phyloP scores from a whole-genome alignment of 2,329 filamentous ascomycete genomes.

The Fusarium musae region DNA sequence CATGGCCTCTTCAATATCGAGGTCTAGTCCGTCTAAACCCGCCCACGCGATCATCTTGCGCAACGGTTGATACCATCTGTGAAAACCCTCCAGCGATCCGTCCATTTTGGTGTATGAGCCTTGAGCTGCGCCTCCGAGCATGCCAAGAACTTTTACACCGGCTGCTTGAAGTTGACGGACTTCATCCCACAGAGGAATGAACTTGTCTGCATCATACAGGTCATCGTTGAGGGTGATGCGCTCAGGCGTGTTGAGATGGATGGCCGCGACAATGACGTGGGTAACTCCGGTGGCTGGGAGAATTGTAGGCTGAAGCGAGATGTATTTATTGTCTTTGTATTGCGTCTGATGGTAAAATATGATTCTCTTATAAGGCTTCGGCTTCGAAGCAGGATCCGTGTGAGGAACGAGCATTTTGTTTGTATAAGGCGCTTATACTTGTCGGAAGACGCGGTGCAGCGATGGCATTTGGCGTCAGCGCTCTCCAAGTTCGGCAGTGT shows the following conservation, averaged over 20 bases:
- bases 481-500: neutral
- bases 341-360: constrained; percentile 64
- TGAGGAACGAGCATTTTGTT: constrained; percentile 19
- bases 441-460: constrained; percentile 6
- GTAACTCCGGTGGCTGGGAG: constrained; percentile 63
- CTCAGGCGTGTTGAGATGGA: constrained; percentile 78
- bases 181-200: constrained; percentile 80
- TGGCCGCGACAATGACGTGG: constrained; percentile 83
- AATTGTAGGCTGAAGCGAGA: constrained; percentile 62
- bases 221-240: constrained; percentile 82
- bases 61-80: constrained; percentile 78
- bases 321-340: constrained; percentile 51
- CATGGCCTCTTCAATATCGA: constrained; percentile 82
- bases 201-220: constrained; percentile 70
- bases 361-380: constrained; percentile 48
- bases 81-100: constrained; percentile 69
- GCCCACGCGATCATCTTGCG: constrained; percentile 69
- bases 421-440: neutral
- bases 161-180: constrained; percentile 73
- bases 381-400: neutral
- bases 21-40: constrained; percentile 73
- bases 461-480: neutral
- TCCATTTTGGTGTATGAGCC: constrained; percentile 72
- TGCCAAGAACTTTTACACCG: constrained; percentile 81
- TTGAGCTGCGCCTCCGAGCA: constrained; percentile 84